Conservation (phyloP, 1,139 yeast species). For the Candida tropicalis region DNA sequence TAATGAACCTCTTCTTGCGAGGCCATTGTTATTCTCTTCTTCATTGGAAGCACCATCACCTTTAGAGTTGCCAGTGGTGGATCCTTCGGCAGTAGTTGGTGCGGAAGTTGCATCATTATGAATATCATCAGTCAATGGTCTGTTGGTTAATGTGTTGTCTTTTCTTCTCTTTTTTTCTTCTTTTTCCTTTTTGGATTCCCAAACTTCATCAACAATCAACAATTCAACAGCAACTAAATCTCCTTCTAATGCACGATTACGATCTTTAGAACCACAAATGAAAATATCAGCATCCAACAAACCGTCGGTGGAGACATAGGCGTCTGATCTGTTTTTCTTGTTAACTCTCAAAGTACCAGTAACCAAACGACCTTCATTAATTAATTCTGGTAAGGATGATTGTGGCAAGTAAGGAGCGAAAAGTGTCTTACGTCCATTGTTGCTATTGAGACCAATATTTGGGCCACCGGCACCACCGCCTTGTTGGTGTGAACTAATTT, state of each 20-base stretch:
- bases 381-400: conserved; percentile 84
- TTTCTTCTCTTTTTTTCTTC: conserved; percentile 96
- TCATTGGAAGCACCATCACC: conserved; percentile 21
- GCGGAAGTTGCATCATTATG: conserved; percentile 73
- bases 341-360: conserved; percentile 92
- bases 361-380: conserved; percentile 88
- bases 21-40: conserved; percentile 29
- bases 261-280: conserved; percentile 98
- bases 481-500: conserved; percentile 1
- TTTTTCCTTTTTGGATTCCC: conserved; percentile 95
- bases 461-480: conserved; percentile 19
- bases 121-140: conserved; percentile 58
- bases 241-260: conserved; percentile 96
- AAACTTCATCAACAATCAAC: conserved; percentile 93
- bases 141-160: conserved; percentile 51
- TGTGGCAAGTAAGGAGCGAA: conserved; percentile 97
- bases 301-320: conserved; percentile 96
- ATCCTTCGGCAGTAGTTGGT: conserved; percentile 24
- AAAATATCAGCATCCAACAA: conserved; percentile 93
- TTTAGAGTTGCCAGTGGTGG: conserved; percentile 21
- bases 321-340: conserved; percentile 94
- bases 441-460: conserved; percentile 22
- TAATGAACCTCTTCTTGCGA: conserved; percentile 86
- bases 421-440: conserved; percentile 71
- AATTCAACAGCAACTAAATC: conserved; percentile 95